These are phyloP conservation scores for Fonsecaea pedrosoi DNA, from an alignment of 2,329 filamentous ascomycete genomes.

Conservation along the genomic window DNA sequence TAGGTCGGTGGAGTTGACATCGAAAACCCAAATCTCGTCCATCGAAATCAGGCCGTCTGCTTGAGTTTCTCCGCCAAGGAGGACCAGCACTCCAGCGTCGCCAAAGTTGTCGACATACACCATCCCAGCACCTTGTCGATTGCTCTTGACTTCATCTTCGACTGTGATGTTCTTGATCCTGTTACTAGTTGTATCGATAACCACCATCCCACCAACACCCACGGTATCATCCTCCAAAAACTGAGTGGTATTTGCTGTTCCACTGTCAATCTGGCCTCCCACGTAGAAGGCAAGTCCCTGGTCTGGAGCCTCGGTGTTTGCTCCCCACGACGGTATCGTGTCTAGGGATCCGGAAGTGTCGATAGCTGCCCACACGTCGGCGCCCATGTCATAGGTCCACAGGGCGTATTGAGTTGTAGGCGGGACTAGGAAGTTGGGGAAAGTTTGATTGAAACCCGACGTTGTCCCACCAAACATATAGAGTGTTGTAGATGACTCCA, in stretches of 20 bases:
- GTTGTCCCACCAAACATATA: conserved; percentile 47
- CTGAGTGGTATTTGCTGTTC: conserved; percentile 42
- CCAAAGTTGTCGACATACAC: conserved; percentile 48
- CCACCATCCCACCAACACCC: conserved; percentile 50
- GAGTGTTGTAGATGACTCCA: conserved; percentile 38
- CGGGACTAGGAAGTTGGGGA: conserved; percentile 42
- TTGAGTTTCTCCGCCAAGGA: conserved; percentile 47
- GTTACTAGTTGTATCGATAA: conserved; percentile 47
- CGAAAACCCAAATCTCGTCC: conserved; percentile 50
- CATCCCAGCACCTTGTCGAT: conserved; percentile 49
- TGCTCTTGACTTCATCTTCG: conserved; percentile 41
- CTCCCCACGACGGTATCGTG: conserved; percentile 47
- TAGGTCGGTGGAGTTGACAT: conserved; percentile 46
- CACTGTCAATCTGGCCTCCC: conserved; percentile 50
- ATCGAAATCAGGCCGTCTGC: conserved; percentile 42
- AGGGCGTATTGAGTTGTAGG: conserved; percentile 41
- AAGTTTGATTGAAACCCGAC: conserved; percentile 42
- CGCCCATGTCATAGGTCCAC: conserved; percentile 43
- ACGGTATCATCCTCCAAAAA: conserved; percentile 32
- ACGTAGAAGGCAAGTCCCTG: conserved; percentile 50
- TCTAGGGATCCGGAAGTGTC: conserved; percentile 39
- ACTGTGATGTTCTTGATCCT: conserved; percentile 50
- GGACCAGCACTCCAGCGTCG: conserved; percentile 48
- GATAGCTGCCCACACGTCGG: conserved; percentile 40
- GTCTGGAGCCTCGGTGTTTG: conserved; percentile 48